Evolutionary conservation across 2,329 filamentous ascomycete species (phyloP).

Genomic region (Emmonsiellopsis sp.): DNA sequence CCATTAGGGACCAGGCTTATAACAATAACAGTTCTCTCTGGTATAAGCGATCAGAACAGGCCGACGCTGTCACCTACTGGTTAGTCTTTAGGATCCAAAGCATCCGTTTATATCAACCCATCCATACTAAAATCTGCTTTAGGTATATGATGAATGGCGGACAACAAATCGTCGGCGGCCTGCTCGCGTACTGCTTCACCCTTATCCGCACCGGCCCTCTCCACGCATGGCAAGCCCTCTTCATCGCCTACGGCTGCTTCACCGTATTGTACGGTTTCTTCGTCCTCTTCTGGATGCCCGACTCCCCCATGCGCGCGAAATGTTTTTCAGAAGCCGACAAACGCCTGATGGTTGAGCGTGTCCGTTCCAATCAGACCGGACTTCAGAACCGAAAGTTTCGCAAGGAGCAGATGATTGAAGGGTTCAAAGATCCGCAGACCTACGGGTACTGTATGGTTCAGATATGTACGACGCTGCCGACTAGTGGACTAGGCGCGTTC

Average conservation of each 20-base stretch:
- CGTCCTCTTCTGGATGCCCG: conserved; percentile 55
- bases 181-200: conserved; percentile 50
- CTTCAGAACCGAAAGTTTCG: conserved; percentile 49
- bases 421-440: conserved; percentile 55
- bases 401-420: conserved; percentile 45
- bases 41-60: conserved; percentile 62
- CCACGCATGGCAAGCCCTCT: conserved; percentile 60
- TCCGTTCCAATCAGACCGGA: conserved; percentile 52
- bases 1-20: not conserved
- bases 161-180: conserved; percentile 62
- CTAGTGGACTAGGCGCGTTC: conserved; percentile 62
- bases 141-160: conserved; percentile 66
- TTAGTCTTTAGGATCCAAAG: conserved; percentile 19
- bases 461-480: conserved; percentile 64
- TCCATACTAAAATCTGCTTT: conserved; percentile 5
- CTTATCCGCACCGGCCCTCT: conserved; percentile 45
- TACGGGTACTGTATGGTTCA: conserved; percentile 58
- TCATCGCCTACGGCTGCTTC: conserved; percentile 55
- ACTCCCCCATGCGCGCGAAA: conserved; percentile 62
- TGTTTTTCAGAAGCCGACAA: conserved; percentile 60
- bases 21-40: conserved; percentile 29
- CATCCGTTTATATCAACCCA: not conserved
- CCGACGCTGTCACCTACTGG: conserved; percentile 59
- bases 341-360: conserved; percentile 51
- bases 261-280: conserved; percentile 57